Base-by-base conservation (phyloP, 2,329 filamentous ascomycete species). In the Sarocladium strictum region DNA sequence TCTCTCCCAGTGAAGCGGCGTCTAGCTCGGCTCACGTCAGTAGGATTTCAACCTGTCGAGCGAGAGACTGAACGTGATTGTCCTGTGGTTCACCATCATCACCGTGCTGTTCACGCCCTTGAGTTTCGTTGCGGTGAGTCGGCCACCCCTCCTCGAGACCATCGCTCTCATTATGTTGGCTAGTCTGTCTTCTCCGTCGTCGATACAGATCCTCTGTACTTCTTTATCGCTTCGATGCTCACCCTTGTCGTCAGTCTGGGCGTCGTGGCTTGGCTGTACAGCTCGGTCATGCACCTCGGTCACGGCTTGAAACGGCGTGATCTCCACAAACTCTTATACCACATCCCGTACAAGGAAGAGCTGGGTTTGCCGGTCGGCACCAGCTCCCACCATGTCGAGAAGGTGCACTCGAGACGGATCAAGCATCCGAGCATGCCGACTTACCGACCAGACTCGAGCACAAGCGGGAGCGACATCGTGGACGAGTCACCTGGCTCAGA, bases 161-260 rank as follows among this genome's bases (percentile, higher is more conserved):
- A n/a, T n/a, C n/a, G n/a, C n/a, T n/a, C n/a, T n/a, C n/a, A n/a
- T n/a, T n/a, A n/a, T n/a, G n/a, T n/a, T n/a, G n/a, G 11, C 7
- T 10, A 49, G 43, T 49, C 43, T 19, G 43, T 49, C 23, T 49
- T 49, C 43, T 49, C 43, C 26, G 43, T 49, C 10, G 43, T 49
- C 43, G 43, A 49, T 23, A 49, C 43, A 29, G 43, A 49, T 17
- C 23, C 43, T 10, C 15, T 29, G 10, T 49, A 32, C 23, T 49
- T 49, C 26, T 49, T 49, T 17, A 27, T 49, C 14, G 43, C 43
- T 19, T 17, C 32, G 23, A 29, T 49, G 23, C 43, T 49, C 26
- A 49, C 43, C 23, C 26, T 49, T 7, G 23, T 49, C 14, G 26
- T 49, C 23, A 49, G 43, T 24, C 14, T 49, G 15, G 26, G 23